phyloP scores from a whole-genome alignment of 371 early-diverging fungal species.

The Syncephalastrum racemosum region DNA sequence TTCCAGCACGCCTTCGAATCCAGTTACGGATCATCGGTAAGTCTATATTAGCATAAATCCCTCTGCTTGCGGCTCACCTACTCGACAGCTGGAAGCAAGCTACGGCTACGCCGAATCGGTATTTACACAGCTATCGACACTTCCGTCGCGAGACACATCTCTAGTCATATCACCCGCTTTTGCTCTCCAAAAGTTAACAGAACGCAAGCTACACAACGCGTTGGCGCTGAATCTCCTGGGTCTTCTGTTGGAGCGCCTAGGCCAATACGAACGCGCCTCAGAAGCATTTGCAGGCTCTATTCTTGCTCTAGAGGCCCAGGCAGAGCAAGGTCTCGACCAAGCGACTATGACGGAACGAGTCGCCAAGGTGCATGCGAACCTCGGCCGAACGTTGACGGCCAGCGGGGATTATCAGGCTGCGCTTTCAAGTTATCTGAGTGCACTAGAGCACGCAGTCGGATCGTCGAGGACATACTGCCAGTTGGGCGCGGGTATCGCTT shows the following conservation, averaged over 20 bases:
- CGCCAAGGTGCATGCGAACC: slow-evolving; percentile 53
- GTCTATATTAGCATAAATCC: slow-evolving; percentile 2
- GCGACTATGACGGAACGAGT: slow-evolving; percentile 21
- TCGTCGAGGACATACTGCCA: slow-evolving; percentile 47
- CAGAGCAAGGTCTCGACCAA: slow-evolving; percentile 22
- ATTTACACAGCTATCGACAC: slow-evolving; percentile 36
- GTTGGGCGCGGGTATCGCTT: slow-evolving; percentile 74
- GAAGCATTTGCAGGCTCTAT: slow-evolving; percentile 64
- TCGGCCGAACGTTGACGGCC: slow-evolving; percentile 64
- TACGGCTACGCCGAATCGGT: slow-evolving; percentile 70
- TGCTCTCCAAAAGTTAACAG: slow-evolving; percentile 73
- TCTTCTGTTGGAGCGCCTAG: slow-evolving; percentile 70
- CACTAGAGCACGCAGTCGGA: slow-evolving; percentile 31
- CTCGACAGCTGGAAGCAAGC: slow-evolving; percentile 60
- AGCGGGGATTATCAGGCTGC: slow-evolving; percentile 52
- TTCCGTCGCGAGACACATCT: slow-evolving; percentile 8
- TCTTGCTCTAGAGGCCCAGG: slow-evolving; percentile 43
- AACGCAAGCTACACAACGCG: slow-evolving; percentile 61
- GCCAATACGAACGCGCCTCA: slow-evolving; percentile 67
- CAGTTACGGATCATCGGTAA: slow-evolving; percentile 54
- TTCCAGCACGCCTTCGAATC: slow-evolving; percentile 80
- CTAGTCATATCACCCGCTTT: slow-evolving; percentile 55
- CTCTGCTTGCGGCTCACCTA: neutral
- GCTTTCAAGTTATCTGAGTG: slow-evolving; percentile 36
- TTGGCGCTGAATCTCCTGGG: slow-evolving; percentile 74